Conservation (phyloP, 1,284 basidiomycete genomes). For the Coniferiporia weirii region DNA sequence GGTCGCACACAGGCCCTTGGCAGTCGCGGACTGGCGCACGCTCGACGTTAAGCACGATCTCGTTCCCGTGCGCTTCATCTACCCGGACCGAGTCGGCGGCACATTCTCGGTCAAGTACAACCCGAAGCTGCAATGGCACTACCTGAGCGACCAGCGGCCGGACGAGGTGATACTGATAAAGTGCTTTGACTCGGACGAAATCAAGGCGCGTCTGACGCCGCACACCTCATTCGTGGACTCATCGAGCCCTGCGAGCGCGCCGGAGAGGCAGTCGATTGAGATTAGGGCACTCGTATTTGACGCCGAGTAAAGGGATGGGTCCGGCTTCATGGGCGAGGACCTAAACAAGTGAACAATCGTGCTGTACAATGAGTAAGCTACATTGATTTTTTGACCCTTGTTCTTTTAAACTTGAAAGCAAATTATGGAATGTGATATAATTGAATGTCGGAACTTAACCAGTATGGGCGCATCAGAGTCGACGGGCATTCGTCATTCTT, state of each 20-base stretch:
- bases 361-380: too few relatives aligned
- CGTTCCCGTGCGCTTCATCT: constrained; percentile 30
- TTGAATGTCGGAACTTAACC: too few relatives aligned
- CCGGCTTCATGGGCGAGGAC: background rate
- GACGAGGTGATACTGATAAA: constrained; percentile 26
- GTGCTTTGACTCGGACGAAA: constrained; percentile 35
- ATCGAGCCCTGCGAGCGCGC: constrained; percentile 35
- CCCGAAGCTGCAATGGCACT: constrained; percentile 29
- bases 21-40: constrained; percentile 40
- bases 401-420: too few relatives aligned
- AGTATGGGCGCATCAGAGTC: too few relatives aligned
- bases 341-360: too few relatives aligned
- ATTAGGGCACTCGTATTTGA: constrained; percentile 37
- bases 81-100: constrained; percentile 30
- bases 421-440: too few relatives aligned
- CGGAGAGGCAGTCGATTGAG: constrained; percentile 39
- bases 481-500: too few relatives aligned
- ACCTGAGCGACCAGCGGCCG: constrained; percentile 26
- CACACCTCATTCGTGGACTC: constrained; percentile 42
- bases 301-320: background rate
- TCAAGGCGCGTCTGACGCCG: constrained; percentile 38
- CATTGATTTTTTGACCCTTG: too few relatives aligned
- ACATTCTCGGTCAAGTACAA: constrained; percentile 29
- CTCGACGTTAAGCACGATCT: constrained; percentile 33
- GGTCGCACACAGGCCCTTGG: constrained; percentile 44